phyloP scores from a whole-genome alignment of 345 rosid species.

The Lepidium didymum region DNA sequence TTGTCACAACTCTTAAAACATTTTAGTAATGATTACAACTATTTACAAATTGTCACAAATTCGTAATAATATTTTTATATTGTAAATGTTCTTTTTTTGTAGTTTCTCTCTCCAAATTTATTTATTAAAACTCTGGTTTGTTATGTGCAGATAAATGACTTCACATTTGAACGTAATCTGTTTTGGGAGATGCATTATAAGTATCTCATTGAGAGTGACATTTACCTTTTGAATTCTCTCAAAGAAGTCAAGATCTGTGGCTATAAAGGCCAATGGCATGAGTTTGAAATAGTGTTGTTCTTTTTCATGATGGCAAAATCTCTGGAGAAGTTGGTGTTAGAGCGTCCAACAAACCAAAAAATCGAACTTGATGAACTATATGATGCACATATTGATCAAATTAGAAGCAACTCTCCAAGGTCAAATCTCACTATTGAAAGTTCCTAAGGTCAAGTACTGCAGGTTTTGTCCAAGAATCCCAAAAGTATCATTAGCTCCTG shows the following conservation, averaged over 20 bases:
- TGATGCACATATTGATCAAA: neutral
- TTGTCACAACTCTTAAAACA: too few species aligned
- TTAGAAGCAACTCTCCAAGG: neutral
- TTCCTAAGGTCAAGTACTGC: too few species aligned
- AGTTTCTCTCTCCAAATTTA: neutral
- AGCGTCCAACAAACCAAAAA: neutral
- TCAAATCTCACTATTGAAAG: too few species aligned
- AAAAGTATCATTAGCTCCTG: too few species aligned
- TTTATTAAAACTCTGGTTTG: neutral
- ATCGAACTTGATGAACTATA: neutral
- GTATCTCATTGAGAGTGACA: neutral
- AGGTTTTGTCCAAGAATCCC: too few species aligned
- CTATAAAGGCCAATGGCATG: conserved; percentile 8
- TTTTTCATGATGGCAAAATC: neutral
- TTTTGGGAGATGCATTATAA: neutral
- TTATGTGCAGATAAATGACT: conserved; percentile 1
- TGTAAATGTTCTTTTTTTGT: too few species aligned
- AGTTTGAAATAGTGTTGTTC: conserved; percentile 6
- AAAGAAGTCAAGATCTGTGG: conserved; percentile 11
- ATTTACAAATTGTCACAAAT: too few species aligned
- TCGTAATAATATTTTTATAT: too few species aligned
- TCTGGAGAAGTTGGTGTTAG: neutral
- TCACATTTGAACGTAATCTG: neutral
- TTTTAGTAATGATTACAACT: too few species aligned
- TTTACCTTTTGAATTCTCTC: neutral